Base-by-base conservation (phyloP, 352 stramenopile genomes). In the Phytophthora ramorum region DNA sequence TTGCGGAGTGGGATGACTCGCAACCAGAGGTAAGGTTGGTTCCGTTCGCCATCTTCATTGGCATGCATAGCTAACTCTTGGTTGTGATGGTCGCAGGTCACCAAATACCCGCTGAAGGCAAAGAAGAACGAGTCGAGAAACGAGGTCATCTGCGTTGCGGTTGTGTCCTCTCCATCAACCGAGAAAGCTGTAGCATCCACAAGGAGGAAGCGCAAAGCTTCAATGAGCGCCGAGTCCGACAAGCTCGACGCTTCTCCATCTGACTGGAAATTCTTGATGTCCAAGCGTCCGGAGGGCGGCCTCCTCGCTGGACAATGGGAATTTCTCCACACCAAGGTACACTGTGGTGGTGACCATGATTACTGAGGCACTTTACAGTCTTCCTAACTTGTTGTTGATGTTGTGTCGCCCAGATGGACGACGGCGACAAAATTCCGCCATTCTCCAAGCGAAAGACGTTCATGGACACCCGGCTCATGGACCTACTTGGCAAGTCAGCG, bases 271-370 rank as follows among this genome's bases (percentile, higher is more conserved):
- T 95, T 91, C 57, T 63, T 96, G 17, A 95, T 96, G 89, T 75
- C 66, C 2, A 92, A 89, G 40, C 85, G 90, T 9, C 83, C 90
- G 0, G 65, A 80, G 0, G 86, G 76, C 56, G 90, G 89, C 3
- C 58, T 97, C 19, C 70, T 97, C 1, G 86, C 89, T 41, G 87
- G 89, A 10, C 90, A 97, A 56, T 97, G 89, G 90, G 88, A 97
- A 61, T 97, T 97, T 62, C 74, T 95, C 17, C 74, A 92, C 63
- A 81, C 71, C 40, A 93, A 95, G 77, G 78, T 87, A 46, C 20
- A 35, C 30, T 38, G 2, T 34, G 5, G 5, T 35, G 12, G 10
- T n/a, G 38, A 34, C 9, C 41, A 2, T 32, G 32, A 14, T 45
- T 30, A 13, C 2, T 2, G 17, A 57, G 16, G 26, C 3, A 28